Evolutionary conservation across 352 stramenopile genomes (phyloP), one percentile per base, ranked within the genome.

Genomic region (Phytophthora citricola): DNA sequence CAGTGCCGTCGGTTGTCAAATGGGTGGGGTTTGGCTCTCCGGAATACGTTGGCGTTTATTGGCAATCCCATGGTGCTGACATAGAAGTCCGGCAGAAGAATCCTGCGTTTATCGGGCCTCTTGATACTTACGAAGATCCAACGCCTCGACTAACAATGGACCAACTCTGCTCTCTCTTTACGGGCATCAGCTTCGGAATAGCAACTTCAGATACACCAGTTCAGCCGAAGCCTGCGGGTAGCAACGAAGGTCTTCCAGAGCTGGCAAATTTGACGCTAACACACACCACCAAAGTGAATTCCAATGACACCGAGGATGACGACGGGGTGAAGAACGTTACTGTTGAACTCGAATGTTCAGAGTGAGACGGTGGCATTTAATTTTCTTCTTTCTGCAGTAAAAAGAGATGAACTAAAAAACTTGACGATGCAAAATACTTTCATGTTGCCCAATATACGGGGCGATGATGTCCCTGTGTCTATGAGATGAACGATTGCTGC

Each of bases 21-120:
- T 91, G 81, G 85, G 62, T 81, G 7, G 75, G 90, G 31, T 87
- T 81, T 50, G 82, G 76, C 1, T 87, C 78, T 14, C 58, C 63
- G 3, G 41, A 66, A 10, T 57, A 77, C 15, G 75, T 89, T 32
- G 27, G 55, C 10, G 36, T 78, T 7, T 27, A 43, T 22, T 77
- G 63, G 71, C 39, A 67, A 39, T 15, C 47, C 15, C 48, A 36
- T 38, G 32, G 24, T 26, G 17, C 17, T 20, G 17, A 20, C 17
- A 7, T 11, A 15, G 43, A 27, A 17, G 11, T 32, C 14, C 29
- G 1, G 4, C 22, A 0, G 15, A 73, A 67, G 2, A 49, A 40
- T 7, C 38, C 36, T 15, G 32, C 43, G 4, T 79, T 79, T 58
- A 49, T 79, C 15, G 74, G 71, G 6, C 71, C 74, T n/a, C 41